Conservation (phyloP, 768 basidiomycete species). For the Suillus weaverae region DNA sequence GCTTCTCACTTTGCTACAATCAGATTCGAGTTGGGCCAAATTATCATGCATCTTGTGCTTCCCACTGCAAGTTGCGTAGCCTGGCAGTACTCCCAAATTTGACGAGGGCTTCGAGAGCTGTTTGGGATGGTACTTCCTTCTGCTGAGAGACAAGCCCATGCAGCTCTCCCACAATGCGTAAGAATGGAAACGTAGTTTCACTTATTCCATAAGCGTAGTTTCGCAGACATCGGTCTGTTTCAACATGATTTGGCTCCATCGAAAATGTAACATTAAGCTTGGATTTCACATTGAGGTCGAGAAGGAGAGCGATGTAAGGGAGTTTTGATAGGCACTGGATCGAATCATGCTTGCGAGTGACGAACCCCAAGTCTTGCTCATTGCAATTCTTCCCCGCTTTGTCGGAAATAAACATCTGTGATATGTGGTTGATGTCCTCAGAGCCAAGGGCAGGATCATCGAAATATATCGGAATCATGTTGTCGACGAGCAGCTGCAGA, state of each 20-base stretch:
- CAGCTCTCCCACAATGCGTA: too few relatives aligned
- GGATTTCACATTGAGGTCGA: background rate
- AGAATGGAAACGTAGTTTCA: too few relatives aligned
- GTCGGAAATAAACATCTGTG: constrained; percentile 22
- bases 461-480: constrained; percentile 17
- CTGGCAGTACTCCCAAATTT: too few relatives aligned
- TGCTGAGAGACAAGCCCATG: too few relatives aligned
- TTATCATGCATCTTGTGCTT: too few relatives aligned
- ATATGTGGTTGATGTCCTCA: background rate
- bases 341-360: background rate
- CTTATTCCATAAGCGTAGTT: background rate
- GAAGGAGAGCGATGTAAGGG: constrained; percentile 1
- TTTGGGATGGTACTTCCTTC: too few relatives aligned
- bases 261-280: background rate
- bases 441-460: background rate
- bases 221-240: background rate
- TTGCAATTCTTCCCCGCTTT: background rate
- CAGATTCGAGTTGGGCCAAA: too few relatives aligned
- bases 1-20: too few relatives aligned
- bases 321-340: background rate
- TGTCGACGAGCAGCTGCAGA: constrained; percentile 12
- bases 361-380: background rate
- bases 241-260: background rate
- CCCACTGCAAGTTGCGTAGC: too few relatives aligned
- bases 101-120: too few relatives aligned